Percentiles rank a stretch among this genome's conserved stretches.
Conservation (phyloP, 257 asterid genomes). For the Nicotiana obtusifolia region DNA sequence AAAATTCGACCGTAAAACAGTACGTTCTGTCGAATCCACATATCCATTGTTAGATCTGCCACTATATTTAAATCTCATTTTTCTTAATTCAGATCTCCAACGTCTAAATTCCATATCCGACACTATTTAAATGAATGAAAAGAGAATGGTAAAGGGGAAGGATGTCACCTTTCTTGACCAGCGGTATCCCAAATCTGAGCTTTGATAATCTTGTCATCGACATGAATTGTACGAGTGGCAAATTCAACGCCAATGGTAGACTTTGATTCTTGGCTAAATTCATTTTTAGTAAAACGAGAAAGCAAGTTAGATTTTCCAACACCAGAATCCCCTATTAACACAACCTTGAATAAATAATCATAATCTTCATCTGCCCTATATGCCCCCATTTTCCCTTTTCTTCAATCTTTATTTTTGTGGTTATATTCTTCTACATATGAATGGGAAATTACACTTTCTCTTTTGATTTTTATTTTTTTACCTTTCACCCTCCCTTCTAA, state of each 20-base stretch:
- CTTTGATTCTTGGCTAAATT: slow-evolving; percentile 72
- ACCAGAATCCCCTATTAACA: slow-evolving; percentile 76
- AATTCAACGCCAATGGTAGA: slow-evolving; percentile 86
- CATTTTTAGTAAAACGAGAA: slow-evolving; percentile 69
- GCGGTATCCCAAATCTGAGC: slow-evolving; percentile 96
- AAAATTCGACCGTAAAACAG: too few relatives aligned
- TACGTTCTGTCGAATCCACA: too few relatives aligned
- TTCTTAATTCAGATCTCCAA: neutral
- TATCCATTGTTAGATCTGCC: too few relatives aligned
- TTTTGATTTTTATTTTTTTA: neutral
- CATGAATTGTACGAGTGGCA: slow-evolving; percentile 72
- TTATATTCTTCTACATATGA: neutral
- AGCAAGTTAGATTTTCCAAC: slow-evolving; percentile 78
- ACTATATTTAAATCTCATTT: too few relatives aligned
- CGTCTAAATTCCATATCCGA: neutral
- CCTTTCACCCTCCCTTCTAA: neutral
- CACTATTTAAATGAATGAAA: neutral
- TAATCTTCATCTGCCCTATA: slow-evolving; percentile 83
- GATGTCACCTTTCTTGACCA: slow-evolving; percentile 64
- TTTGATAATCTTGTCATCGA: slow-evolving; percentile 67
- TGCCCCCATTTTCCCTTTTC: slow-evolving; percentile 37
- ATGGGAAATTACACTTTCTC: neutral
- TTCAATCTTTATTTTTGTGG: neutral
- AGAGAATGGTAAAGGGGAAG: neutral
- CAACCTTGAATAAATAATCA: slow-evolving; percentile 79